A percentile compares a stretch with the other conserved stretches of the same genome.
Evolutionary conservation across 1,284 basidiomycete species (phyloP).

Genomic region (Tremellales sp.): DNA sequence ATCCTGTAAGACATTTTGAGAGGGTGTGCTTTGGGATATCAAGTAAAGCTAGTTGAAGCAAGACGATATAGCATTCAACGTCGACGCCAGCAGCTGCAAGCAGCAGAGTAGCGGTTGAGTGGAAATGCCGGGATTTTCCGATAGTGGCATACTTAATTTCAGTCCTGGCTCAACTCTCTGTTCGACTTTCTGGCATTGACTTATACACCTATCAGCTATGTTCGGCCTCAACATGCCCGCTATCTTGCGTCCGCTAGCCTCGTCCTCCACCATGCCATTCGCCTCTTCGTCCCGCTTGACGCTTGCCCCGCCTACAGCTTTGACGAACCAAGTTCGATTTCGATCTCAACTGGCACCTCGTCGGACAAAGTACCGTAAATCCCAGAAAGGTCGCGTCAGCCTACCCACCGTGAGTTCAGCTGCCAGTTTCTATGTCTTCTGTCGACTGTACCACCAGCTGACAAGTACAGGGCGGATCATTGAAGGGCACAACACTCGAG

Average conservation of each 20-base stretch:
- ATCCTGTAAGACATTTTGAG: slow-evolving; percentile 50
- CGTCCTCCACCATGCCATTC: too few relatives aligned
- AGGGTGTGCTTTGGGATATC: slow-evolving; percentile 1
- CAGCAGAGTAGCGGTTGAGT: neutral
- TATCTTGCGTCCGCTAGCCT: slow-evolving; percentile 15
- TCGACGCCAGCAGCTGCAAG: too few relatives aligned
- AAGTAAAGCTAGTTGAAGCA: neutral
- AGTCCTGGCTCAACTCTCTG: neutral
- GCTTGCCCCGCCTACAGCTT: slow-evolving; percentile 4
- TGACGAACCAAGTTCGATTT: slow-evolving; percentile 33
- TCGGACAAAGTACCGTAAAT: slow-evolving; percentile 73
- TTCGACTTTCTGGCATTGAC: neutral
- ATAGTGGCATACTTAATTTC: slow-evolving; percentile 5
- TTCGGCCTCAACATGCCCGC: slow-evolving; percentile 17
- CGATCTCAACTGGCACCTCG: slow-evolving; percentile 72
- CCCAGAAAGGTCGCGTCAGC: slow-evolving; percentile 82
- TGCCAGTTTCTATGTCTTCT: neutral
- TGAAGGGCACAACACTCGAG: slow-evolving; percentile 86
- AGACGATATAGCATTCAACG: too few relatives aligned
- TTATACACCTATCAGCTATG: slow-evolving; percentile 13
- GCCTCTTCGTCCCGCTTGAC: slow-evolving; percentile 26
- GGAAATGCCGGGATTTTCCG: slow-evolving; percentile 6
- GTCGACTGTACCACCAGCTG: neutral
- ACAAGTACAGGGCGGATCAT: slow-evolving; percentile 68
- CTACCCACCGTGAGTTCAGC: slow-evolving; percentile 31